These are phyloP conservation scores for Choiromyces venosus DNA, from an alignment of 495 filamentous ascomycete genomes.

Conservation along the genomic window DNA sequence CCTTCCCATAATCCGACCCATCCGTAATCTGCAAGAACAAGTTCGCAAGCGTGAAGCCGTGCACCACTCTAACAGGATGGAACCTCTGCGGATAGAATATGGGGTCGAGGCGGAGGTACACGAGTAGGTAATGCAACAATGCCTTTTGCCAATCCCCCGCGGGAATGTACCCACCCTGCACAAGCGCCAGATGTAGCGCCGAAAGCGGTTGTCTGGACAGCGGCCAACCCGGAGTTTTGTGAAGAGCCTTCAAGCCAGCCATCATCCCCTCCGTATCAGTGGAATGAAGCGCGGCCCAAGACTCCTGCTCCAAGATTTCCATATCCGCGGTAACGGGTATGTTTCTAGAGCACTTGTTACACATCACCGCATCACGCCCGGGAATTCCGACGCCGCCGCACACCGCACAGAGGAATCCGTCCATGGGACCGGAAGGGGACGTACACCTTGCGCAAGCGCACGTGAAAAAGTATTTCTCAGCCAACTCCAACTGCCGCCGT, in stretches of 20 bases:
- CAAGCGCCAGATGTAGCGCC: slow-evolving; percentile 21
- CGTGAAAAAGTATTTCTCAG: slow-evolving; percentile 58
- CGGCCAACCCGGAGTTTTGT: slow-evolving; percentile 19
- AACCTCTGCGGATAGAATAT: slow-evolving; percentile 30
- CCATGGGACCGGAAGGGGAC: slow-evolving; percentile 35
- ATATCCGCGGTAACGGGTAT: neutral
- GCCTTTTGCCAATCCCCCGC: slow-evolving; percentile 19
- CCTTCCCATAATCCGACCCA: slow-evolving; percentile 31
- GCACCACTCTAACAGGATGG: slow-evolving; percentile 32
- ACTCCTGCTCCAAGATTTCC: slow-evolving; percentile 10
- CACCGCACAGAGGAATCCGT: slow-evolving; percentile 13
- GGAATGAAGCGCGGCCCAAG: slow-evolving; percentile 9
- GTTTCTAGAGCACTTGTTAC: slow-evolving; percentile 12
- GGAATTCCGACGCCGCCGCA: neutral
- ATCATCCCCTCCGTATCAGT: neutral
- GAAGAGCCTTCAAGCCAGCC: slow-evolving; percentile 14
- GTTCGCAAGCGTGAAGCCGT: slow-evolving; percentile 31
- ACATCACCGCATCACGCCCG: neutral
- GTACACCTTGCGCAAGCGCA: slow-evolving; percentile 58
- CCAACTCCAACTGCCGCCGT: slow-evolving; percentile 51
- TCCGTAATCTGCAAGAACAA: slow-evolving; percentile 31
- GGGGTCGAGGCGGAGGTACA: slow-evolving; percentile 27
- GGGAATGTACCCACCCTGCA: slow-evolving; percentile 26
- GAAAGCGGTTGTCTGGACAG: slow-evolving; percentile 31
- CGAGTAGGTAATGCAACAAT: slow-evolving; percentile 24